Base-by-base conservation (phyloP, 768 basidiomycete species). In the Mycena polygramma region DNA sequence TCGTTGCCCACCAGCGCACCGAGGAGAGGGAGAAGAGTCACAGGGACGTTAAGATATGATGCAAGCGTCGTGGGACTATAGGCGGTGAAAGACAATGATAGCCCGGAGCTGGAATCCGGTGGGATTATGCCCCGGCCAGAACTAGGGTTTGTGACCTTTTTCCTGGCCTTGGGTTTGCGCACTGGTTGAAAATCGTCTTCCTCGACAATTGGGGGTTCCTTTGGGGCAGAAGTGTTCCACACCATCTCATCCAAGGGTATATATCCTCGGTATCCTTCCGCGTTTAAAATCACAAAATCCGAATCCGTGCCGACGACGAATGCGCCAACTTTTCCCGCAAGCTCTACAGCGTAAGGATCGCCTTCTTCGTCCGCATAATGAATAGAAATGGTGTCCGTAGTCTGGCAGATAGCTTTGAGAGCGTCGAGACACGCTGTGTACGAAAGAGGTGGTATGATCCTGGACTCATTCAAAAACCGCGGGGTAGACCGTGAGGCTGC, bases 1-100 rank as follows among this genome's bases (percentile, higher is more conserved):
- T 95, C 94, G 74, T 95, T 95, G 57, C 94, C 94, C 6, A 94
- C 87, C 20, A 95, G 81, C 13, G 94, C 92, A 22, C 90, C 93
- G 4, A 95, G 82, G 8, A 96, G 85, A 1, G 94, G 94, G 37
- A 96, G 87, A 46, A 95, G 84, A 0, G 91, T 87, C 9, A 88
- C 81, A 0, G 94, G 92, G 15, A 95, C 81, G 55, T 89, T 85
- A 3, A 96, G 79, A 74, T 92, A 90, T 0, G 83, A 76, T 11
- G 94, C 92, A 41, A 95, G 85, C 0, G 78, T 74, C 4, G 84
- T 76, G 0, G 94, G 94, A 45, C 83, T 87, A 75, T 92, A 95
- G 11, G 88, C 84, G 9, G 85, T 82, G 62, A 88, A 84, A 0
- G 87, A 86, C 62, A 95, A 79, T 10, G 84, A 81, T 48, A 90